Base-by-base conservation (phyloP, 1,139 yeast species). In the Zygosaccharomyces pseudobailii region DNA sequence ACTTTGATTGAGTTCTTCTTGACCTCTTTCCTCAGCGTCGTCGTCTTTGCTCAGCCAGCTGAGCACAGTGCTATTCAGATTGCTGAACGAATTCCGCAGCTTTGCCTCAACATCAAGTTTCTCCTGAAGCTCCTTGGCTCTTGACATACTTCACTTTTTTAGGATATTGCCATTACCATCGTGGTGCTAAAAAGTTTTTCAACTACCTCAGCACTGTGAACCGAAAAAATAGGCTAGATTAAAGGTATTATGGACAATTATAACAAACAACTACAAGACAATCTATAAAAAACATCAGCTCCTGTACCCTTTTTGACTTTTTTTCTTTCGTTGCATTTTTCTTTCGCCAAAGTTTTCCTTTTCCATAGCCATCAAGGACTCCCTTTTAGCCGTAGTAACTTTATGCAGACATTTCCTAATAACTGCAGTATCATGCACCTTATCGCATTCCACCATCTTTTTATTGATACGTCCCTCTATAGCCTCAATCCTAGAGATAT, bases 331-430 rank as follows among this genome's bases (percentile, higher is more conserved):
- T 32, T 72, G 75, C 58, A 74, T 76, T 52, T 75, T 77, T 57
- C 79, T 76, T 59, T 87, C 92, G 8, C 97, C 97, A 65, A 89
- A 89, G 31, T 80, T 78, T 53, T 87, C 97, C 56, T 78, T 80
- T 52, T 92, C 97, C 97, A 92, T 89, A 40, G 87, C 96, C 87
- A 92, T 80, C 51, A 84, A 67, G 3, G 96, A 85, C 66, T 89
- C 96, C 57, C 97, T 77, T 69, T 87, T 89, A 22, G 97, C 97
- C 36, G 78, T 80, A 43, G 90, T 81, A 0, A 87, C 84, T 41
- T 75, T 74, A 47, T 77, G 80, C 53, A 92, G 71, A 1, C 90
- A 80, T 43, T 79, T 77, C 53, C 83, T 79, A 37, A 90, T 84
- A 33, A 90, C 84, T 48, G 77, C 77, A 52, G 86, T 84, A 64